These are phyloP conservation scores for Vitis labrusca DNA, from an alignment of 164 flowering plant species.

Conservation along the genomic window DNA sequence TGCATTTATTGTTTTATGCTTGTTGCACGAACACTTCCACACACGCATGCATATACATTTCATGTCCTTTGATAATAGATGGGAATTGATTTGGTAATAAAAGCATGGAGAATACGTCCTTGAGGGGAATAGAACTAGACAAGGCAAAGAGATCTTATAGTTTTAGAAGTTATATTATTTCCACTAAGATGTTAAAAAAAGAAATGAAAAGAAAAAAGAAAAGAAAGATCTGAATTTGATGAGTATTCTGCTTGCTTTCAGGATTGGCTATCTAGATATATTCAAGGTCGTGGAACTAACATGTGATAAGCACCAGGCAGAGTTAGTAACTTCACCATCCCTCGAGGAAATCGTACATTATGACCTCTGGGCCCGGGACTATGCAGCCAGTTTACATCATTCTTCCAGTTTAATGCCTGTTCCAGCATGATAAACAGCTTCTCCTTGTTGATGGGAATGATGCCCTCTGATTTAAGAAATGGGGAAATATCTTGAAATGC, in stretches of 20 bases:
- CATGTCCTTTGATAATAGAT: too few species aligned
- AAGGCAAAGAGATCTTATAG: too few species aligned
- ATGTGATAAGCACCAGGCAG: conserved; percentile 72
- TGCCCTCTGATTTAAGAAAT: not conserved
- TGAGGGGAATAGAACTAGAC: too few species aligned
- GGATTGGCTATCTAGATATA: conserved; percentile 88
- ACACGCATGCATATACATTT: too few species aligned
- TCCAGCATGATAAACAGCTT: conserved; percentile 36
- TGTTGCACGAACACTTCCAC: too few species aligned
- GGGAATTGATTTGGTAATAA: too few species aligned
- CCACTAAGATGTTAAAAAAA: too few species aligned
- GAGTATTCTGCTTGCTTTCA: conserved; percentile 31
- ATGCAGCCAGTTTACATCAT: conserved; percentile 57
- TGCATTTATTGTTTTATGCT: too few species aligned
- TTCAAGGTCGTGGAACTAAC: conserved; percentile 93
- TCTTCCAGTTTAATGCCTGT: conserved; percentile 57
- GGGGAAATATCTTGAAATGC: not conserved
- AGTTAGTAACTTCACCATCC: conserved; percentile 71
- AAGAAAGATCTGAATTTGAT: too few species aligned
- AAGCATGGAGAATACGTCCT: too few species aligned
- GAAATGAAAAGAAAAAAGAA: not conserved
- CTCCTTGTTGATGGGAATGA: not conserved
- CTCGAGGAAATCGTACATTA: conserved; percentile 93
- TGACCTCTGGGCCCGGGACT: conserved; percentile 91
- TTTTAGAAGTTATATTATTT: too few species aligned